These are phyloP conservation scores for Cyberlindnera maclurae DNA, from an alignment of 805 yeast species.

Conservation along the genomic window DNA sequence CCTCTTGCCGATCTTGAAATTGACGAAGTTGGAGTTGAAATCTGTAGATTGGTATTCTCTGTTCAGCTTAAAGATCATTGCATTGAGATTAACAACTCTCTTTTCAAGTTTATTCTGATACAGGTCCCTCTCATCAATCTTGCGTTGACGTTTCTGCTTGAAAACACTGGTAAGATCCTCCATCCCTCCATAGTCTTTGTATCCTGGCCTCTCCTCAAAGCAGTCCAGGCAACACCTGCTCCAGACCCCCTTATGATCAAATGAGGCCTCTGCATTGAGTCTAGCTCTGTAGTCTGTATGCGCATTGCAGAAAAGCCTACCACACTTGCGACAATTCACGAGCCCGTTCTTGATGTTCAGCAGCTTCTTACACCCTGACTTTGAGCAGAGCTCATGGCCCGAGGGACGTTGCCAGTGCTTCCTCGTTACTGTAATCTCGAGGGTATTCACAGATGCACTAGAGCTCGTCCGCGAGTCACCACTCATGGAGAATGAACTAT, in stretches of 20 bases:
- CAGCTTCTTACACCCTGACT: conserved; percentile 32
- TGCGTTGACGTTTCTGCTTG: conserved; percentile 31
- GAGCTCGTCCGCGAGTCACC: conserved; percentile 8
- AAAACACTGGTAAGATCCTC: conserved; percentile 43
- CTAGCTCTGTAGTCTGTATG: conserved; percentile 54
- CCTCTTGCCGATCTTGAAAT: conserved; percentile 22
- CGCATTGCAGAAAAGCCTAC: conserved; percentile 55
- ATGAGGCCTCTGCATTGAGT: conserved; percentile 40
- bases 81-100: conserved; percentile 42
- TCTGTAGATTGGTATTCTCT: conserved; percentile 16
- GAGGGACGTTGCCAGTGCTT: conserved; percentile 53
- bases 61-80: conserved; percentile 24
- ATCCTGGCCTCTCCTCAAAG: conserved; percentile 47
- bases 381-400: conserved; percentile 36
- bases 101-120: conserved; percentile 53
- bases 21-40: conserved; percentile 19
- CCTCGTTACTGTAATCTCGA: conserved; percentile 33
- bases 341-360: conserved; percentile 48
- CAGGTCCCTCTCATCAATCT: conserved; percentile 43
- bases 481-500: conserved; percentile 8
- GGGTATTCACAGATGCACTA: conserved; percentile 8
- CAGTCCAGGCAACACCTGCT: conserved; percentile 62
- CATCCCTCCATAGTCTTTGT: conserved; percentile 36
- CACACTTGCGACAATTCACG: conserved; percentile 74
- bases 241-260: conserved; percentile 57